A percentile compares a stretch with the other conserved stretches of the same genome.
Evolutionary conservation across 345 rosid genomes (phyloP).

Genomic region (Luvunga scandens): DNA sequence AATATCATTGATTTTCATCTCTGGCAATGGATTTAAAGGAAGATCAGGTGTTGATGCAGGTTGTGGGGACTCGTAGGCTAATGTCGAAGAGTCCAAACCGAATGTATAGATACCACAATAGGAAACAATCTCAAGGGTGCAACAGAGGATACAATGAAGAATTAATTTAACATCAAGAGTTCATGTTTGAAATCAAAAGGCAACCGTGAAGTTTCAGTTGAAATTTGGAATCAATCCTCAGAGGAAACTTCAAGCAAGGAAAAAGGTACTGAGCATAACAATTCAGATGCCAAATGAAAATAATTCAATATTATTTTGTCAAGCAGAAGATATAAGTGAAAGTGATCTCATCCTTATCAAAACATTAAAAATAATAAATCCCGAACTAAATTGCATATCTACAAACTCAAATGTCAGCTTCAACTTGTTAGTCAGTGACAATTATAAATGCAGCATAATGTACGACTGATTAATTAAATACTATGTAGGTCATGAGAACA

Average conservation of each 20-base stretch:
- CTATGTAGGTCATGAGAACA: neutral
- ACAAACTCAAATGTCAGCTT: neutral
- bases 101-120: too few species aligned
- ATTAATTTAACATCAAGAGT: neutral
- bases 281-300: neutral
- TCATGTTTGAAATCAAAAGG: neutral
- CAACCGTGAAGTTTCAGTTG: neutral
- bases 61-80: too few species aligned
- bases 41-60: too few species aligned
- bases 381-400: neutral
- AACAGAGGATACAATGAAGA: neutral
- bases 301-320: neutral
- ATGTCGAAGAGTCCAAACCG: too few species aligned
- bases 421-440: neutral
- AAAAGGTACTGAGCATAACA: neutral
- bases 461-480: neutral
- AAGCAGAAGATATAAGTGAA: neutral
- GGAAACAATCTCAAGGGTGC: too few species aligned
- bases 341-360: neutral
- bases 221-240: neutral
- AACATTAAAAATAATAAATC: neutral
- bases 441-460: neutral
- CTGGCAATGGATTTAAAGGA: too few species aligned
- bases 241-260: neutral
- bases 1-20: neutral